Percentiles rank a stretch among this genome's conserved stretches.
Conservation (phyloP, 1,284 basidiomycete genomes). For the Xerocomus cyaneibrunnescens region DNA sequence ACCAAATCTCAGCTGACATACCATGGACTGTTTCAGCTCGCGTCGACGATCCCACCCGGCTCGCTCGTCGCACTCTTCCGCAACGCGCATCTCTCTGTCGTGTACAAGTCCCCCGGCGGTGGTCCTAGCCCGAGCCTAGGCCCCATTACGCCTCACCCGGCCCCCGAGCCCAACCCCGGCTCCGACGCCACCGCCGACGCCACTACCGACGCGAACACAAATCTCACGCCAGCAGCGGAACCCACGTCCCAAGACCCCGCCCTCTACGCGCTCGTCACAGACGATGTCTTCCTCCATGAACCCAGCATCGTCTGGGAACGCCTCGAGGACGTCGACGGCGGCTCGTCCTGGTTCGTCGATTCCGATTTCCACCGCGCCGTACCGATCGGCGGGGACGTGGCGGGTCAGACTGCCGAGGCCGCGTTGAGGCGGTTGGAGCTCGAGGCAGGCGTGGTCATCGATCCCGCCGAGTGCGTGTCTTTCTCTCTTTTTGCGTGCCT, state of each 20-base stretch:
- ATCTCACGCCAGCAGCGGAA: neutral
- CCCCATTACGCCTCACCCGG: neutral
- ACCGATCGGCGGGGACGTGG: constrained; percentile 78
- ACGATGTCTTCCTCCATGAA: constrained; percentile 76
- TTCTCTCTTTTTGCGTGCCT: neutral
- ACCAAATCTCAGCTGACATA: constrained; percentile 86
- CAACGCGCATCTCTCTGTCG: constrained; percentile 84
- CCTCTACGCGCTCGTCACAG: constrained; percentile 81
- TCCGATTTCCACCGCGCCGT: constrained; percentile 59
- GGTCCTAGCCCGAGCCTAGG: neutral
- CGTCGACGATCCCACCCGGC: constrained; percentile 51
- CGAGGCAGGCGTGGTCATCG: constrained; percentile 39
- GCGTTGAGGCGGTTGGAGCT: constrained; percentile 48
- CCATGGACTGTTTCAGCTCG: constrained; percentile 72
- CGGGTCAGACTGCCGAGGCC: constrained; percentile 67
- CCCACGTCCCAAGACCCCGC: constrained; percentile 10
- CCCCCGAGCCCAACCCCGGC: neutral
- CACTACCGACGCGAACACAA: neutral
- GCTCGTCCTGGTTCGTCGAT: constrained; percentile 74
- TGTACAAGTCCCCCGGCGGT: constrained; percentile 58
- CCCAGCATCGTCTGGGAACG: constrained; percentile 85
- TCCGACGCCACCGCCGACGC: no score
- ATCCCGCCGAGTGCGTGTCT: constrained; percentile 50
- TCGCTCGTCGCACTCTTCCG: constrained; percentile 81
- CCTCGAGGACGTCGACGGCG: constrained; percentile 83